phyloP scores from a whole-genome alignment of 2,329 filamentous ascomycete species.

The Aspergillus fumigatiaffinis region DNA sequence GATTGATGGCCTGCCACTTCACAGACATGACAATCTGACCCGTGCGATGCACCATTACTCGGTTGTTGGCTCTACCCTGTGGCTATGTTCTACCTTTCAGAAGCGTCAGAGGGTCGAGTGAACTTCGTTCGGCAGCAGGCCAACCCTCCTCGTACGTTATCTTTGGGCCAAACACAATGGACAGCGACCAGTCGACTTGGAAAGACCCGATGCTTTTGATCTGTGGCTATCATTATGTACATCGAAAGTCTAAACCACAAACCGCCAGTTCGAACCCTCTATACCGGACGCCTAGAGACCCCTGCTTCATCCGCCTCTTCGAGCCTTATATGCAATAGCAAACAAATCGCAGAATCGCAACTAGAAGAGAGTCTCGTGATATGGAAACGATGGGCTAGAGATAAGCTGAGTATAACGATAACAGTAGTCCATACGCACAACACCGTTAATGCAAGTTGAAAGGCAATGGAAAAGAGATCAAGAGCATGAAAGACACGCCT shows the following conservation, averaged over 20 bases:
- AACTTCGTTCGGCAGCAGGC: neutral
- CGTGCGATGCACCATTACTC: neutral
- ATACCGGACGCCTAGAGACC: constrained; percentile 15
- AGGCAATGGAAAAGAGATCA: neutral
- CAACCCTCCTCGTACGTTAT: neutral
- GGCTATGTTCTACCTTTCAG: neutral
- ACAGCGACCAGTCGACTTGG: neutral
- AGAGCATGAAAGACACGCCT: neutral
- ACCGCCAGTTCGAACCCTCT: constrained; percentile 10
- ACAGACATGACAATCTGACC: neutral
- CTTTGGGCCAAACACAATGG: neutral
- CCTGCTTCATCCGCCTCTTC: constrained; percentile 4
- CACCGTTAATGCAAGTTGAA: constrained; percentile 1
- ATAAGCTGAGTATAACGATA: neutral
- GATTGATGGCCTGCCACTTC: neutral
- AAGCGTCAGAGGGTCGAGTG: neutral
- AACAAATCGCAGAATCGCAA: neutral
- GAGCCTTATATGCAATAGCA: constrained; percentile 12
- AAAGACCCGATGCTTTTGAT: neutral
- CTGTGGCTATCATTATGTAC: constrained; percentile 21
- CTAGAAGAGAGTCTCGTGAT: constrained; percentile 7
- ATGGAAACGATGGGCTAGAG: constrained; percentile 7
- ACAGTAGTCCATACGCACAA: neutral
- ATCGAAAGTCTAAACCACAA: constrained; percentile 14
- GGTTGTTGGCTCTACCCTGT: neutral